Conservation (phyloP, 2,329 filamentous ascomycete genomes). For the Trichophyton mentagrophytes region DNA sequence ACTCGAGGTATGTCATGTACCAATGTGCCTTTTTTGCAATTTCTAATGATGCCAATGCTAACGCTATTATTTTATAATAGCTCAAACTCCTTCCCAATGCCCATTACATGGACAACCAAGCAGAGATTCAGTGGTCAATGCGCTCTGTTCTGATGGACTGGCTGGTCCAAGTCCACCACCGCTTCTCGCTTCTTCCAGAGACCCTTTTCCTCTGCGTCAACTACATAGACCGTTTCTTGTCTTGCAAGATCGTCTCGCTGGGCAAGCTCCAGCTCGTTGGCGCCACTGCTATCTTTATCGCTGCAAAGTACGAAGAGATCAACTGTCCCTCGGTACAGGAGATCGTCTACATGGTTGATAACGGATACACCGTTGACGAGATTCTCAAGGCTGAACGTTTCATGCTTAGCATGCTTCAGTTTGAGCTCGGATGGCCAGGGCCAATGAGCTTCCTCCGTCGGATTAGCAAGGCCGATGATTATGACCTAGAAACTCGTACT, state of each 20-base stretch:
- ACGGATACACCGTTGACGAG: conserved; percentile 76
- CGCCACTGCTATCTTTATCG: conserved; percentile 87
- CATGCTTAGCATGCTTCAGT: conserved; percentile 93
- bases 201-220: conserved; percentile 92
- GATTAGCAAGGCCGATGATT: conserved; percentile 97
- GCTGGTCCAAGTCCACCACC: conserved; percentile 89
- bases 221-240: conserved; percentile 93
- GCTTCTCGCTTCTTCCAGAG: conserved; percentile 83
- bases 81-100: conserved; percentile 71
- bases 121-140: conserved; percentile 99
- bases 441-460: conserved; percentile 96
- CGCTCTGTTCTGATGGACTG: conserved; percentile 94
- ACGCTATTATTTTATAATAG: conserved; percentile 31
- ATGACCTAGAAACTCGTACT: conserved; percentile 87
- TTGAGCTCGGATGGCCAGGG: conserved; percentile 94
- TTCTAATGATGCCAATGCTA: neutral
- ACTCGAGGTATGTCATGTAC: conserved; percentile 56
- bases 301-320: conserved; percentile 97
- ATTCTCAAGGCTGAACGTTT: conserved; percentile 95
- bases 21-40: neutral
- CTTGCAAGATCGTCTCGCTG: conserved; percentile 85
- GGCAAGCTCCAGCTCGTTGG: conserved; percentile 92
- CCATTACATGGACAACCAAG: conserved; percentile 92
- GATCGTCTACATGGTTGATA: conserved; percentile 97
- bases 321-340: conserved; percentile 90